phyloP scores from a whole-genome alignment of 495 filamentous ascomycete genomes.

The Cercophora samala region DNA sequence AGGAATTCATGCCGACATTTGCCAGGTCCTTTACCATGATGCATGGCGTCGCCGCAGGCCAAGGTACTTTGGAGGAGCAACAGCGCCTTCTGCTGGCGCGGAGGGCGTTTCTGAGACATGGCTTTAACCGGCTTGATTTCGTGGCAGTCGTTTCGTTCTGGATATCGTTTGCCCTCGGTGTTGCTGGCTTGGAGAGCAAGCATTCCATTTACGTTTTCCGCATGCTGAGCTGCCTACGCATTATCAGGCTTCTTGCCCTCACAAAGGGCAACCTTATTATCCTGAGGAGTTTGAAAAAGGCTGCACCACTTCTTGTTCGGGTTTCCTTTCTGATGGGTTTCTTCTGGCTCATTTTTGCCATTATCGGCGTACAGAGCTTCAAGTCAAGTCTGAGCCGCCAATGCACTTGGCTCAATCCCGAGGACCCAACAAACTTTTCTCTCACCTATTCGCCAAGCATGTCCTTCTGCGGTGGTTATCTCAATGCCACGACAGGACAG shows the following conservation, averaged over 20 bases:
- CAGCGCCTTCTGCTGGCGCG: conserved; percentile 81
- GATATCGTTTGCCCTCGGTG: conserved; percentile 73
- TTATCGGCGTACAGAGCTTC: conserved; percentile 95
- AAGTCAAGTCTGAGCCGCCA: conserved; percentile 86
- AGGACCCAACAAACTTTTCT: conserved; percentile 41
- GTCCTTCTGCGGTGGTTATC: conserved; percentile 83
- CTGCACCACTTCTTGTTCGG: conserved; percentile 87
- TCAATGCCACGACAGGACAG: conserved; percentile 56
- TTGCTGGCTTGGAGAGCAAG: conserved; percentile 61
- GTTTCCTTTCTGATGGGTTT: conserved; percentile 96
- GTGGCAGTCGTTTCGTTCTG: conserved; percentile 94
- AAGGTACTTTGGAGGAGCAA: conserved; percentile 69
- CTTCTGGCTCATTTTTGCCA: conserved; percentile 98
- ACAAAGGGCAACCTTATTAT: conserved; percentile 94
- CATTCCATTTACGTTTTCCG: conserved; percentile 83
- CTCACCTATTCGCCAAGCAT: conserved; percentile 53
- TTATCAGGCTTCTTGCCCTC: conserved; percentile 80
- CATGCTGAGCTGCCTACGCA: conserved; percentile 93
- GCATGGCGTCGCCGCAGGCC: conserved; percentile 43
- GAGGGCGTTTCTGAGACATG: conserved; percentile 88
- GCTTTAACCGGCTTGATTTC: conserved; percentile 94
- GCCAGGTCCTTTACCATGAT: conserved; percentile 79
- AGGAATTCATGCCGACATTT: conserved; percentile 61
- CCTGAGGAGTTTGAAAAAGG: conserved; percentile 90
- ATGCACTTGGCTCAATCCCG: conserved; percentile 79